These are phyloP conservation scores for Pythium phragmiticola DNA, from an alignment of 352 stramenopile species.

Conservation along the genomic window DNA sequence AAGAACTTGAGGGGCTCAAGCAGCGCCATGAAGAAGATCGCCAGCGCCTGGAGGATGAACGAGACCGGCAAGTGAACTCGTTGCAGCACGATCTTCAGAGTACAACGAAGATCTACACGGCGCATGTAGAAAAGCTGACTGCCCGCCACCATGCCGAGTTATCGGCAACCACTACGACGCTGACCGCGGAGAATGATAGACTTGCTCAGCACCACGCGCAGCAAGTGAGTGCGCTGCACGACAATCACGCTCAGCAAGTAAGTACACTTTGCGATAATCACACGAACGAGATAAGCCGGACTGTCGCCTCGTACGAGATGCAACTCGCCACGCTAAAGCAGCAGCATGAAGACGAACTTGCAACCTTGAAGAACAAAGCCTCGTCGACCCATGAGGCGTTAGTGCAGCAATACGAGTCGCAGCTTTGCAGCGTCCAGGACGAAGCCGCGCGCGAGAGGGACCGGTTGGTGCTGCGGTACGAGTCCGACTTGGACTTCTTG, in stretches of 20 bases:
- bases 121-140: constrained; percentile 14
- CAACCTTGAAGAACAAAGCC: constrained; percentile 5
- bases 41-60: constrained; percentile 15
- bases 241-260: constrained; percentile 3
- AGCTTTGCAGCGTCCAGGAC: constrained; percentile 12
- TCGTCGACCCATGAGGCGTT: constrained; percentile 12
- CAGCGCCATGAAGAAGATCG: constrained; percentile 28
- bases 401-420: constrained; percentile 17
- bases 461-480: constrained; percentile 35
- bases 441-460: constrained; percentile 27
- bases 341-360: constrained; percentile 25
- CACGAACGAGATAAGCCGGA: background rate
- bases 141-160: constrained; percentile 7
- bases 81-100: constrained; percentile 3
- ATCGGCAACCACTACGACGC: background rate
- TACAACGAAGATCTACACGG: background rate
- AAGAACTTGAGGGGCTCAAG: constrained; percentile 22
- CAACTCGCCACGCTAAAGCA: constrained; percentile 2
- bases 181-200: constrained; percentile 4
- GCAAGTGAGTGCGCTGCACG: background rate
- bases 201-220: background rate
- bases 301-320: background rate
- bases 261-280: background rate
- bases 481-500: constrained; percentile 45
- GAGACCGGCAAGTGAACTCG: background rate